Percentiles rank a stretch among this genome's conserved stretches.
Evolutionary conservation across 352 stramenopile genomes (phyloP).

Genomic region (Phytophthora citrophthora): DNA sequence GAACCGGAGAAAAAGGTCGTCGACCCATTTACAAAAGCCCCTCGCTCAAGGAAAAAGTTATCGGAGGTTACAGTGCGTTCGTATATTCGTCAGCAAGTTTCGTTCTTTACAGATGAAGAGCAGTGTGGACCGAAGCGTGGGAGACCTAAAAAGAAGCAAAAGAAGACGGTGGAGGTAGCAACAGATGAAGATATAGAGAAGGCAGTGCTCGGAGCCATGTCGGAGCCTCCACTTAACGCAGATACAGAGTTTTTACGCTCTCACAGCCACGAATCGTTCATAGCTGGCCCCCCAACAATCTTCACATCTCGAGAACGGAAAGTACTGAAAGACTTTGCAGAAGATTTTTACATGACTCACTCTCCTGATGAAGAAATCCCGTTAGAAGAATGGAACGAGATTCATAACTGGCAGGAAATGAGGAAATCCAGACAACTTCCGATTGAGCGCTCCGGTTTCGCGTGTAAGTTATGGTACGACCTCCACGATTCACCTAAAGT

Average conservation of each 20-base stretch:
- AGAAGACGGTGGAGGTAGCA: constrained; percentile 10
- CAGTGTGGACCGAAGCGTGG: constrained; percentile 23
- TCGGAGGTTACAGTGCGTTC: constrained; percentile 49
- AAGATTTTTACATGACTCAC: constrained; percentile 32
- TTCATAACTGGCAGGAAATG: constrained; percentile 41
- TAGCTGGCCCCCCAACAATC: constrained; percentile 47
- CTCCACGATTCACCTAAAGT: constrained; percentile 66
- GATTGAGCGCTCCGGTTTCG: constrained; percentile 69
- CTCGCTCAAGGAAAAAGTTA: constrained; percentile 3
- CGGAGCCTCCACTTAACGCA: constrained; percentile 54
- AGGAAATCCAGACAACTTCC: constrained; percentile 33
- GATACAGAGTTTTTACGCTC: constrained; percentile 59
- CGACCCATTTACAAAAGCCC: constrained; percentile 8
- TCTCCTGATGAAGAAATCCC: constrained; percentile 28
- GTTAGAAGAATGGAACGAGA: constrained; percentile 57
- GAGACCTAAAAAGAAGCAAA: constrained; percentile 39
- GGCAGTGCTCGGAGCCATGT: constrained; percentile 4
- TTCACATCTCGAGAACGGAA: constrained; percentile 71
- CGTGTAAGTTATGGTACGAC: constrained; percentile 79
- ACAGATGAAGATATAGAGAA: constrained; percentile 8
- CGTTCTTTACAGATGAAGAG: constrained; percentile 67
- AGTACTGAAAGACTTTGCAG: constrained; percentile 56
- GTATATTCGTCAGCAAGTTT: constrained; percentile 61
- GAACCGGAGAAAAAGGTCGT: not conserved
- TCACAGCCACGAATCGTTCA: constrained; percentile 68